Conservation (phyloP, 441 rosid species). For the Adansonia grandidieri region DNA sequence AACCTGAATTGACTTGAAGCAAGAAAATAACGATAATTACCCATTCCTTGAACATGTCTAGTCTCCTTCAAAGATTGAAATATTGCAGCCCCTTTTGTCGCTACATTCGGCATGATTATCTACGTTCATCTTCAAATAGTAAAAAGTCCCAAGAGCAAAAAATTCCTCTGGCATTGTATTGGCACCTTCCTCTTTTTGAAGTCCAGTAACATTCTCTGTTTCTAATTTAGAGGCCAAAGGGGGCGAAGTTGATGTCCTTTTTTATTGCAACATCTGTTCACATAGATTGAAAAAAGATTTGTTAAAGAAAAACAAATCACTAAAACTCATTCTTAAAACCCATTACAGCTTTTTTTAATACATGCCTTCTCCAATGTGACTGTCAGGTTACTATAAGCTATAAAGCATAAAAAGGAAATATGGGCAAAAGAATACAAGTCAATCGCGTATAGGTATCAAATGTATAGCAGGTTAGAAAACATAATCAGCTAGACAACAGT, state of each 20-base stretch:
- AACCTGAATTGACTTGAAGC: too few relatives aligned
- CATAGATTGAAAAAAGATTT: constrained; percentile 15
- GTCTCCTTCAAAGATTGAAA: constrained; percentile 75
- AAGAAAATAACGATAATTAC: too few relatives aligned
- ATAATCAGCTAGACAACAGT: not conserved
- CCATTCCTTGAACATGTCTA: too few relatives aligned
- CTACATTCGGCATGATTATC: constrained; percentile 34
- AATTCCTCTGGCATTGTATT: constrained; percentile 55
- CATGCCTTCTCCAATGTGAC: not conserved
- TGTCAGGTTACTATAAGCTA: not conserved
- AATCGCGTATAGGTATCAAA: not conserved
- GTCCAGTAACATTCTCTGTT: constrained; percentile 23
- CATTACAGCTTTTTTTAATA: not conserved
- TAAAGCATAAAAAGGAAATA: not conserved
- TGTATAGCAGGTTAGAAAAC: not conserved
- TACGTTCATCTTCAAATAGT: constrained; percentile 66
- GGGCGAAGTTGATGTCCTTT: constrained; percentile 30
- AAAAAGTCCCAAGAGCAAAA: constrained; percentile 72
- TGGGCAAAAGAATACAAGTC: not conserved
- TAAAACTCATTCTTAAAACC: not conserved
- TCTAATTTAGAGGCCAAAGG: constrained; percentile 32
- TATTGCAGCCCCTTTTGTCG: constrained; percentile 41
- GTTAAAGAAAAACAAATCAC: not conserved
- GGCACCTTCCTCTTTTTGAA: constrained; percentile 29
- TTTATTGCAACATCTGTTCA: constrained; percentile 38